These are phyloP conservation scores for Melanogaster broomeanus DNA, from an alignment of 768 basidiomycete genomes.

Conservation along the genomic window DNA sequence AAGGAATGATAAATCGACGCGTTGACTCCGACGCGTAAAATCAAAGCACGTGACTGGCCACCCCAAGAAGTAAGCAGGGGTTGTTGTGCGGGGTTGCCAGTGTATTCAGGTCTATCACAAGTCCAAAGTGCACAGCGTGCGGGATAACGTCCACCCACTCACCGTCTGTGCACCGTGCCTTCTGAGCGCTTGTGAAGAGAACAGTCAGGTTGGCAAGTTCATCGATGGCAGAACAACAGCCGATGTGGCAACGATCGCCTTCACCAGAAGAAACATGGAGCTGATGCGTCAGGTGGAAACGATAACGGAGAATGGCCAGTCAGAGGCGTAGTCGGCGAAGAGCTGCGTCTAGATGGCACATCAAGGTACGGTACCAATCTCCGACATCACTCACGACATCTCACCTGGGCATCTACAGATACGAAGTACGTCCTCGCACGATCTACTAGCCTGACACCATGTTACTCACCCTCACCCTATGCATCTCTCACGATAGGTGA, in stretches of 20 bases:
- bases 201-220: too few relatives aligned
- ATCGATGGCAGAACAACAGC: background rate
- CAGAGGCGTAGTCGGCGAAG: conserved; percentile 31
- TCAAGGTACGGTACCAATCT: conserved; percentile 17
- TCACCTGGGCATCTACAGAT: conserved; percentile 21
- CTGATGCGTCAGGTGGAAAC: conserved; percentile 31
- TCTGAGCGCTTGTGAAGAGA: too few relatives aligned
- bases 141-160: too few relatives aligned
- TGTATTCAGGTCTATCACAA: too few relatives aligned
- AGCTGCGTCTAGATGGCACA: conserved; percentile 31
- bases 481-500: conserved; percentile 38
- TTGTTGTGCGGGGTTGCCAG: too few relatives aligned
- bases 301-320: conserved; percentile 34
- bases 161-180: too few relatives aligned
- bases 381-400: background rate
- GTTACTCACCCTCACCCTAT: background rate
- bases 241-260: conserved; percentile 31
- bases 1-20: conserved; percentile 7
- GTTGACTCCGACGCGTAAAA: conserved; percentile 8
- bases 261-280: conserved; percentile 34
- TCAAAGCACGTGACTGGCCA: conserved; percentile 30
- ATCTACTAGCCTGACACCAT: background rate
- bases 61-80: too few relatives aligned
- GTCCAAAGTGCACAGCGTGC: too few relatives aligned
- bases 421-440: conserved; percentile 26